A percentile compares a stretch with the other conserved stretches of the same genome.
Conservation (phyloP, 1,284 basidiomycete genomes). For the Leccinum pseudoinsigne region DNA sequence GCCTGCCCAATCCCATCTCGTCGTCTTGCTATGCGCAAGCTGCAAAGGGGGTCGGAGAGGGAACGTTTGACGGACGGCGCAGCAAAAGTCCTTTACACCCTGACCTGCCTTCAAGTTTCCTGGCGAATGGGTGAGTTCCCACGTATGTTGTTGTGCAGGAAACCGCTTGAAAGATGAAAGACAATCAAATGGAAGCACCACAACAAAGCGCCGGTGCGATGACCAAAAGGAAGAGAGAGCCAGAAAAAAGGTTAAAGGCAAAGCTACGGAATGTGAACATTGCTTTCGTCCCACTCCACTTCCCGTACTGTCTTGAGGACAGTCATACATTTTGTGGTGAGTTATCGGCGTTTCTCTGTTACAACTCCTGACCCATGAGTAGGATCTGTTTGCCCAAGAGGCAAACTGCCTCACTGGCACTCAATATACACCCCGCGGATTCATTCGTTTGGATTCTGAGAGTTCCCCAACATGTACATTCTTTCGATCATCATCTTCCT, state of each 20-base stretch:
- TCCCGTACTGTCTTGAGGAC: constrained; percentile 6
- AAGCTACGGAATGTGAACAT: background rate
- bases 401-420: background rate
- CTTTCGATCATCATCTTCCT: background rate
- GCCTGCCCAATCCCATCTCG: background rate
- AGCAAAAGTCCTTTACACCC: background rate
- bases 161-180: background rate
- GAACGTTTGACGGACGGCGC: background rate
- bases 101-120: background rate
- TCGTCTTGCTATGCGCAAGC: background rate
- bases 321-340: background rate
- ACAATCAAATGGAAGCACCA: background rate
- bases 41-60: background rate
- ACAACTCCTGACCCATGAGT: background rate
- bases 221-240: background rate
- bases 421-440: background rate
- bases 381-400: constrained; percentile 7
- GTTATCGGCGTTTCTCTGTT: background rate
- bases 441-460: constrained; percentile 4
- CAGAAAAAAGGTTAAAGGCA: background rate
- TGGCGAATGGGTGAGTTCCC: background rate
- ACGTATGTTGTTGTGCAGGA: constrained; percentile 1
- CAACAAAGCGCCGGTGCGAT: constrained; percentile 1
- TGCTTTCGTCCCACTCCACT: background rate
- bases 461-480: constrained; percentile 8